Evolutionary conservation across 345 rosid species (phyloP), one percentile per base, ranked within the genome.

Genomic region (Citrus glauca): DNA sequence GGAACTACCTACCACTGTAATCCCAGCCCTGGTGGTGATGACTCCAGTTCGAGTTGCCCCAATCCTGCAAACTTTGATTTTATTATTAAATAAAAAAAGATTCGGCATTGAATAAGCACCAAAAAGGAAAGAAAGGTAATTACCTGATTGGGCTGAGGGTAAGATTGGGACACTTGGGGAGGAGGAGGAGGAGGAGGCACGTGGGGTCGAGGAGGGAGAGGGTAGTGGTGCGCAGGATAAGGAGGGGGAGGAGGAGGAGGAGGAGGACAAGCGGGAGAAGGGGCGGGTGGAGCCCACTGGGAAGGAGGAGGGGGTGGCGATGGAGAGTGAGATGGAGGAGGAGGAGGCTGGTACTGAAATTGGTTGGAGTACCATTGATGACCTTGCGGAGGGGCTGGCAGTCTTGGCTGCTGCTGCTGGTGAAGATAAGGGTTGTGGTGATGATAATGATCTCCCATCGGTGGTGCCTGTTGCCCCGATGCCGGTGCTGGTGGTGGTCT

Each of bases 11-110:
- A 91, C 90, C 90, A 81, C 82, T 83, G 72, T 88, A 82, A 48
- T 83, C 81, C 83, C 87, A 88, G 79, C 84, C 85, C 85, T 90
- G 96, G 30, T 91, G 93, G 27, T 91, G 94, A 81, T 91, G 84
- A 37, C 78, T 86, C 91, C 91, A 93, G 82, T 88, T 89, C 27
- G 84, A 80, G 78, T 88, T 93, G 73, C 76, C 69, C 97, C 97
- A 93, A 77, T 92, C 99, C 99, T 95, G 79, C 65, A 83, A 78
- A 25, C 19, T 53, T 61, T 32, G 69, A 33, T 75, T 64, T 48
- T 11, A 50, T 32, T 22, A 19, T 30, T 48, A 14, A 57, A 72
- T 19, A 2, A 40, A 40, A 40, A 71, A 24, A 55, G 57, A 59
- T 17, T 59, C 9, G 10, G 11, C 57, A 60, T 33, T 0, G 69